Conservation (phyloP, 2,329 filamentous ascomycete genomes). For the Phoma sp. region DNA sequence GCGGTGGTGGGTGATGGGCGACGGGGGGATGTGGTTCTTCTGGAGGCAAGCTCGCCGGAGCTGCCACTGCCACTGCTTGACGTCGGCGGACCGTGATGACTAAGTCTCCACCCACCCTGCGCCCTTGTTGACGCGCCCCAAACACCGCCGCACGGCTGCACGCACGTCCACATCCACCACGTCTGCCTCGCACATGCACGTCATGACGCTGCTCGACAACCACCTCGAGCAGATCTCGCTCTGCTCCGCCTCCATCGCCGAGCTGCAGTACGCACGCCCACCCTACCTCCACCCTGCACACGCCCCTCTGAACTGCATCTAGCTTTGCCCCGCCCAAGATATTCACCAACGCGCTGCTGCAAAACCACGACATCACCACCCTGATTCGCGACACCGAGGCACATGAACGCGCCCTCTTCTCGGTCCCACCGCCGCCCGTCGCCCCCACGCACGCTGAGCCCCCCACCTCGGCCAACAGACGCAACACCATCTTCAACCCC, state of each 20-base stretch:
- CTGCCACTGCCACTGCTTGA: slow-evolving; percentile 7
- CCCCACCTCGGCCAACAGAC: slow-evolving; percentile 50
- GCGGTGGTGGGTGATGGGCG: neutral
- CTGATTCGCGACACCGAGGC: slow-evolving; percentile 94
- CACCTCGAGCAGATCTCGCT: slow-evolving; percentile 59
- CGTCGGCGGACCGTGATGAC: slow-evolving; percentile 7
- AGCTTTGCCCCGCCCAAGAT: slow-evolving; percentile 92
- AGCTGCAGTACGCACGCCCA: slow-evolving; percentile 50
- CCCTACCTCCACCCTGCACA: neutral
- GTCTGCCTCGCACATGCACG: slow-evolving; percentile 19
- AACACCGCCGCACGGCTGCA: neutral
- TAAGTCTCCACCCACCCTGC: neutral
- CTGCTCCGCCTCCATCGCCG: slow-evolving; percentile 56
- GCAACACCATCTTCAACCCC: slow-evolving; percentile 57
- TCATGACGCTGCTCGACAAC: slow-evolving; percentile 54
- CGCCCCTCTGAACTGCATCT: slow-evolving; percentile 27
- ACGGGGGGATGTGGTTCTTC: slow-evolving; percentile 23
- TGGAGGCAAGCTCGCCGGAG: slow-evolving; percentile 24
- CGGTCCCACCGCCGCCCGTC: slow-evolving; percentile 74
- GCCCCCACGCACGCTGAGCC: slow-evolving; percentile 54
- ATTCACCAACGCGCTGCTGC: slow-evolving; percentile 91
- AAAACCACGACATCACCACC: slow-evolving; percentile 88
- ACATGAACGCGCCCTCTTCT: slow-evolving; percentile 94
- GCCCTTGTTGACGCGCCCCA: too few relatives aligned
- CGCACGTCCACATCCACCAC: neutral